Conservation (phyloP, 192 early-diverging fungal genomes). For the Chytriomyces sp. region DNA sequence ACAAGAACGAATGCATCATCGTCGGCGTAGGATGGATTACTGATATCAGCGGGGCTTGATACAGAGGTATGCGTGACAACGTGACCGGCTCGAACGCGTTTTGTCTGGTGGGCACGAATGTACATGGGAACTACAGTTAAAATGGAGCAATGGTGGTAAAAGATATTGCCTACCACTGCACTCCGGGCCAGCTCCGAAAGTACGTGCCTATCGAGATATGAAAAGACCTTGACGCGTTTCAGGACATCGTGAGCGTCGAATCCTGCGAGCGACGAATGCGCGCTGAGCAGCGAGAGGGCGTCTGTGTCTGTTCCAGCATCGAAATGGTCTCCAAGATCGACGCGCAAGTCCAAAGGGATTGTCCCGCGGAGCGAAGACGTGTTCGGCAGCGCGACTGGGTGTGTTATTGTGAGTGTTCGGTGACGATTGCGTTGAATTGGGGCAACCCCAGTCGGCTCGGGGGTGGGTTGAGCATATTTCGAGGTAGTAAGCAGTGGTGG, state of each 20-base stretch:
- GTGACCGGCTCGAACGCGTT: constrained; percentile 55
- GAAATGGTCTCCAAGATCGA: constrained; percentile 58
- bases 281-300: constrained; percentile 75
- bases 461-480: constrained; percentile 19
- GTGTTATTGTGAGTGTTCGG: too few species aligned
- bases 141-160: background rate
- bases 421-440: too few species aligned
- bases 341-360: constrained; percentile 77
- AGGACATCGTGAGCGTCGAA: constrained; percentile 4
- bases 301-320: constrained; percentile 16
- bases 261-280: constrained; percentile 74
- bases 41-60: background rate
- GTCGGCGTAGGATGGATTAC: constrained; percentile 59
- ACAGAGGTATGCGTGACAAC: constrained; percentile 1
- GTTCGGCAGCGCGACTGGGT: too few species aligned
- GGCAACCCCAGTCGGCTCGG: too few species aligned
- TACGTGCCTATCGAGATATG: constrained; percentile 93
- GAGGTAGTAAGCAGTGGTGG: constrained; percentile 7
- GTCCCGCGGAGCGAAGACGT: too few species aligned
- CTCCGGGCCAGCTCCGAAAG: constrained; percentile 94
- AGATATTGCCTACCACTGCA: constrained; percentile 55
- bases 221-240: constrained; percentile 74
- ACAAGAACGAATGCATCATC: constrained; percentile 88
- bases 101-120: constrained; percentile 25
- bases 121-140: background rate